Evolutionary conservation across 1,284 basidiomycete species (phyloP), one percentile per base, ranked within the genome.

Genomic region (Apiotrichum laibachii): DNA sequence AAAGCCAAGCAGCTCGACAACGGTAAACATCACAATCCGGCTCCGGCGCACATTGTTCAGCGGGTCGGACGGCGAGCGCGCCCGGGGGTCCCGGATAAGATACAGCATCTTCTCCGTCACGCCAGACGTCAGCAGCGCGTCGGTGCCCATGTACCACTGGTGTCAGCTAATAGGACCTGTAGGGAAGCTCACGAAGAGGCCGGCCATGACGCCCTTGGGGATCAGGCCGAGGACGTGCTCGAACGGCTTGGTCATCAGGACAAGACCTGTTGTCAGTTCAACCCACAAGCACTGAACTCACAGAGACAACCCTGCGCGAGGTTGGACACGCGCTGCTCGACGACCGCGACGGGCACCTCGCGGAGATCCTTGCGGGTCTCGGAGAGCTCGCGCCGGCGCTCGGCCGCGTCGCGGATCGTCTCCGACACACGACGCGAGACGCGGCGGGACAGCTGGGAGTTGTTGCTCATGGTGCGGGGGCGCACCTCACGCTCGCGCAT

Each of bases 321-420:
- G 73, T 94, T 93, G 13, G 89, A 92, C 5, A 91, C 86, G 13
- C 92, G 83, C 73, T 96, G 92, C 72, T 96, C 92, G 1, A 95
- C 89, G 0, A 94, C 89, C 0, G 84, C 83, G 1, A 92, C 76
- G 0, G 90, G 86, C 0, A 87, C 82, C 69, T 92, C 88, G 48
- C 79, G 78, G 50, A 77, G 73, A 31, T 77, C 67, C 52, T 65
- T 48, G 55, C 65, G 43, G n/a, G 64, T 50, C n/a, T 67, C 63
- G 34, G 56, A 46, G 8, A 56, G 33, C 45, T 35, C 45, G 13
- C 51, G 47, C 2, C 63, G 56, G 18, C 60, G 54, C 13, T 59
- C 44, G 3, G 48, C 50, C 10, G 49, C 49, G 1, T 55, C 61
- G 2, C 55, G 51, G 44, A 55, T 31, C 7, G 6, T 52, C 19